Evolutionary conservation across 176 grass and related monocot species (phyloP), one percentile per base, ranked within the genome.

Genomic region (Zea luxurians): DNA sequence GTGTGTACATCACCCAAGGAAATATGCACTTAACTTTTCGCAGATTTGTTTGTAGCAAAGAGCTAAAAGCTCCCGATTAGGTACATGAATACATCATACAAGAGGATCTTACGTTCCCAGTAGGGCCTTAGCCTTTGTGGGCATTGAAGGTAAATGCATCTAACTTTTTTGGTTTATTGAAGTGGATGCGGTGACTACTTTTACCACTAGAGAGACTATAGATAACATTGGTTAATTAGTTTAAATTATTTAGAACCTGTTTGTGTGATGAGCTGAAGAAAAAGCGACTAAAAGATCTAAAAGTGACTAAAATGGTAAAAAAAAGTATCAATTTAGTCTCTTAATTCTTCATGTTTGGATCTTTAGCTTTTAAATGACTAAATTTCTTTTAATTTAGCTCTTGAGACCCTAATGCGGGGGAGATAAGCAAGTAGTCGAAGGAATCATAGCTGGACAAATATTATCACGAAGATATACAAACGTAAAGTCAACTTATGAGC

Each of bases 91-190:
- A 15, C 10, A 47, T 27, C 17, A 13, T 15, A 34, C 11, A 70
- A 70, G 20, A 20, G 37, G 35, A 48, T 2, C 37, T 10, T 20
- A 10, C 0, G 2, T 34, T 48, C 20, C 6, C 12, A 36, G 34
- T 27, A 49, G 45, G 45, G 45, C 12, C 68, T 35, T 70, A 35
- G 11, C 67, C 43, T 13, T 48, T 45, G 7, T 70, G 2, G 16
- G 36, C 68, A 36, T 35, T 49, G 16, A 35, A 48, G 37, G 47
- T 35, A 49, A 8, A 49, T 0, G 9, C 5, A 34, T 49, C 5
- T 71, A 49, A 71, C 21, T 71, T 35, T 35, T 49, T 70, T 70
- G 68, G 44, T 70, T 48, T 48, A 35, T 49, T 36, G 21, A 50
- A 36, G 68, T 1, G 11, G 16, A 49, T 8, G 46, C 8, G 9